Evolutionary conservation across 805 yeast species (phyloP), one percentile per base, ranked within the genome.

Genomic region (Metschnikowia baotianmanensis): DNA sequence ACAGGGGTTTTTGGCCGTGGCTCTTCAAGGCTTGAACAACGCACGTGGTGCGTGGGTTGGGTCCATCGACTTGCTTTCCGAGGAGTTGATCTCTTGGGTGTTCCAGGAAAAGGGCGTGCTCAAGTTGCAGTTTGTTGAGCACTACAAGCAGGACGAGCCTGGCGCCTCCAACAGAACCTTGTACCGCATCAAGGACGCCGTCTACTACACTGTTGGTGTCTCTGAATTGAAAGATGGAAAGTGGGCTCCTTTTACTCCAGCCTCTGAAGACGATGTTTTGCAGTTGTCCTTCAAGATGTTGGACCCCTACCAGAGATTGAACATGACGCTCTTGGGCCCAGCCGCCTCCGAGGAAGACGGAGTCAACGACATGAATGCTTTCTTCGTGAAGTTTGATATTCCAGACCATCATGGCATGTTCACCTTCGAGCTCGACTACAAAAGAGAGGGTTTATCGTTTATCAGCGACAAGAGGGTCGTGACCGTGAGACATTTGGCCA

Each of bases 371-470:
- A 56, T 73, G 28, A 66, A 59, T 34, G 59, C 68, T 15, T 82
- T 78, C 55, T 65, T 64, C 16, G 69, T 77, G 15, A 64, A 69
- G 38, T 88, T 93, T 63, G 74, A 74, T 34, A 65, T 88, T 27
- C 99, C 99, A 17, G 97, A 91, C 62, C 96, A 89, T 57, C 96
- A 93, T 63, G 99, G 99, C 42, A 85, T 93, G 77, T 93, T 89
- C 68, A 86, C 96, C 2, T 89, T 86, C 61, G 74, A 74, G 46
- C 72, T 85, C 33, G 83, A 85, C 54, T 90, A 90, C 69, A 77
- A 77, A 60, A 80, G 96, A 58, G 70, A 77, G 11, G 98, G 98
- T 5, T 72, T 74, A 53, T 72, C 86, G 18, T 89, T 72, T 62
- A 59, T 91, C 38, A 71, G 71, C 20, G 86, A 83, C 53, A 73